Conservation (phyloP, 1,139 yeast species). For the Protomyces macrosporus region DNA sequence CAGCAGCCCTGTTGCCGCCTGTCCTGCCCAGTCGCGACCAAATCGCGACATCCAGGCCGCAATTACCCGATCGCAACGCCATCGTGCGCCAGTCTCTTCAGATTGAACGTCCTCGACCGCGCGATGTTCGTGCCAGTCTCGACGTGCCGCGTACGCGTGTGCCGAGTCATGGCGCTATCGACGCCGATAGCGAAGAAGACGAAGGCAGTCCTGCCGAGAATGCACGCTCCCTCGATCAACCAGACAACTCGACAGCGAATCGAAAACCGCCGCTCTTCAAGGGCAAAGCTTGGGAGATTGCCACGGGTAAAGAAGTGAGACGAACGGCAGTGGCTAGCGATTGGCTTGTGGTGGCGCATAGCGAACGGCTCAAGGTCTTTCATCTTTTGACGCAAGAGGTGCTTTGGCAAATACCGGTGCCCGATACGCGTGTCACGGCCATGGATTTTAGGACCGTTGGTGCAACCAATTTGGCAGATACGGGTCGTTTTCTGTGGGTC, state of each 20-base stretch:
- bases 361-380: constrained; percentile 6
- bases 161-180: neutral
- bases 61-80: neutral
- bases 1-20: neutral
- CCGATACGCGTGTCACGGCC: constrained; percentile 17
- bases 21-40: neutral
- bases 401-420: constrained; percentile 17
- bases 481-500: constrained; percentile 38
- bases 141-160: neutral
- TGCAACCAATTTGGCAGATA: constrained; percentile 27
- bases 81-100: neutral
- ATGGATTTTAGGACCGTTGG: constrained; percentile 17
- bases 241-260: constrained; percentile 39
- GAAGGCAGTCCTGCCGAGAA: neutral
- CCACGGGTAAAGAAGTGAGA: constrained; percentile 17
- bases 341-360: constrained; percentile 7
- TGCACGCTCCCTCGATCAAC: constrained; percentile 13
- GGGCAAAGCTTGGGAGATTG: constrained; percentile 10
- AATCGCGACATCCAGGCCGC: neutral
- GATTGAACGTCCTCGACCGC: neutral
- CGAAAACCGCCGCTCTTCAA: constrained; percentile 36
- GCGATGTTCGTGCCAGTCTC: neutral
- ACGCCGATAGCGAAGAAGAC: constrained; percentile 17
- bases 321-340: constrained; percentile 11
- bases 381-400: constrained; percentile 9